A percentile compares a stretch with the other conserved stretches of the same genome.
phyloP scores from a whole-genome alignment of 2,329 filamentous ascomycete species.

The Akanthomyces uredinophilus region DNA sequence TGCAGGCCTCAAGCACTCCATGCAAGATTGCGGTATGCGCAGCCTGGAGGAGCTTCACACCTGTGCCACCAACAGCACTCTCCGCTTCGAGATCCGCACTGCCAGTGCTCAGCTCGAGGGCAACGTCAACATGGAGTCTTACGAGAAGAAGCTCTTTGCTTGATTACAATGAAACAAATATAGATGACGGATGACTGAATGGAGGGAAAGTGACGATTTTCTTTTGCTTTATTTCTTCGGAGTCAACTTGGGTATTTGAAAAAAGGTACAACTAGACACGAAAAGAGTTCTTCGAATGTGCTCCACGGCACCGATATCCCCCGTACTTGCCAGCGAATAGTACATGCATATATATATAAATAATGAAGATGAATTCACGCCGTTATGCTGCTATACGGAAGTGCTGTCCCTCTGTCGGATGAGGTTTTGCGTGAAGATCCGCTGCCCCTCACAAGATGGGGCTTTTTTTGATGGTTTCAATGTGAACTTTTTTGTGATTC shows the following conservation, averaged over 20 bases:
- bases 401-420: conserved; percentile 6
- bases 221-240: conserved; percentile 1
- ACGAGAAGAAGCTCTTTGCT: conserved; percentile 99
- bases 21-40: conserved; percentile 89
- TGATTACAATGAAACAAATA: conserved; percentile 38
- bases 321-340: conserved; percentile 17
- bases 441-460: background rate
- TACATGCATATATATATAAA: conserved; percentile 7
- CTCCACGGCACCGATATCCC: conserved; percentile 12
- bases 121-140: conserved; percentile 96
- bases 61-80: conserved; percentile 64
- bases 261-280: conserved; percentile 11
- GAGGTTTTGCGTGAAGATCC: background rate
- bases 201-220: conserved; percentile 4
- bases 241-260: conserved; percentile 12
- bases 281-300: conserved; percentile 13
- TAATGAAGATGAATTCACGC: conserved; percentile 11
- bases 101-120: conserved; percentile 94
- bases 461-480: background rate
- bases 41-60: conserved; percentile 74
- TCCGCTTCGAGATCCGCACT: conserved; percentile 91
- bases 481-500: background rate
- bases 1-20: conserved; percentile 91
- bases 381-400: conserved; percentile 14
- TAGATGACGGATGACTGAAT: conserved; percentile 6